Percentiles rank a stretch among this genome's conserved stretches.
Evolutionary conservation across 2,329 filamentous ascomycete genomes (phyloP).

Genomic region (Aspergillus glaucus): DNA sequence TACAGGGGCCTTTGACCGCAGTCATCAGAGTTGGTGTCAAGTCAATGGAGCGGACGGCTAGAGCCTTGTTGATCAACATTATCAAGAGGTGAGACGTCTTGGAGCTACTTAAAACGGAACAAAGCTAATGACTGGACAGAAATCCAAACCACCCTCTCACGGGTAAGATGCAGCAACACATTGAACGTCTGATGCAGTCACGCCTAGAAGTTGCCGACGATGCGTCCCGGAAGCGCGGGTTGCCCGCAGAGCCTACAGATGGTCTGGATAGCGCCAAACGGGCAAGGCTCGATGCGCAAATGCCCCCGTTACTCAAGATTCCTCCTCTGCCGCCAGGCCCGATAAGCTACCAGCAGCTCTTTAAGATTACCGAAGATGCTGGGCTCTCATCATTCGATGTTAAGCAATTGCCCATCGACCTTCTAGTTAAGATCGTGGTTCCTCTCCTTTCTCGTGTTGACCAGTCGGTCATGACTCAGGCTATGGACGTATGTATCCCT

Average conservation of each 20-base stretch:
- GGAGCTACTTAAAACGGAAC: not conserved
- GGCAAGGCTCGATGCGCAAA: conserved; percentile 59
- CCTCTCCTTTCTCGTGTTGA: conserved; percentile 70
- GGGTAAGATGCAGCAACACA: conserved; percentile 75
- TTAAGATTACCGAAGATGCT: conserved; percentile 72
- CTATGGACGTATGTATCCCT: conserved; percentile 55
- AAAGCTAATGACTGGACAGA: conserved; percentile 41
- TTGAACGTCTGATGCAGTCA: conserved; percentile 74
- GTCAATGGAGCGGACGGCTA: conserved; percentile 91
- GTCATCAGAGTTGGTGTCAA: conserved; percentile 75
- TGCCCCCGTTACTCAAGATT: conserved; percentile 48
- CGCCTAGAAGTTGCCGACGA: conserved; percentile 77
- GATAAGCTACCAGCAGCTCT: conserved; percentile 75
- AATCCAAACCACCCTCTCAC: conserved; percentile 72
- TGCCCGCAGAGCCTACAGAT: conserved; percentile 64
- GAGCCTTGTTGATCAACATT: conserved; percentile 75
- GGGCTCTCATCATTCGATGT: conserved; percentile 77
- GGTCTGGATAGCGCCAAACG: conserved; percentile 73
- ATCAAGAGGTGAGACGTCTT: conserved; percentile 57
- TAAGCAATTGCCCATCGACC: conserved; percentile 64
- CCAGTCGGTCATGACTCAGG: conserved; percentile 60
- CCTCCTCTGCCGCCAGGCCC: conserved; percentile 69
- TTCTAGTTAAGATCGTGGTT: conserved; percentile 76
- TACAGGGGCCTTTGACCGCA: conserved; percentile 68
- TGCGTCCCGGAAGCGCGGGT: conserved; percentile 65